phyloP scores from a whole-genome alignment of 805 yeast genomes.

The Wickerhamomyces hampshirensis region DNA sequence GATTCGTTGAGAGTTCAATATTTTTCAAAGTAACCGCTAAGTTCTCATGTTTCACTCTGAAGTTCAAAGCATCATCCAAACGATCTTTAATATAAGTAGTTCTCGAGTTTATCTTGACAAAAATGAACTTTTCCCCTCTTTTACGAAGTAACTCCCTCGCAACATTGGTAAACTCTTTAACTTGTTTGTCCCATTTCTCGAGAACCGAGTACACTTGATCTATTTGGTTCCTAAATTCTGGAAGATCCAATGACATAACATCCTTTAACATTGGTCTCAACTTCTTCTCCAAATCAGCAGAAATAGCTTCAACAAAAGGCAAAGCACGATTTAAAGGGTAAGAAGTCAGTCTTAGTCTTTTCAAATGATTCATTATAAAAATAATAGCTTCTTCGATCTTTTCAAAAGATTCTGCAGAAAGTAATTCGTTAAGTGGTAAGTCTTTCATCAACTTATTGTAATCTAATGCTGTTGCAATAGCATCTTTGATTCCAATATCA shows the following conservation, averaged over 20 bases:
- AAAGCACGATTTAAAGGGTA: constrained; percentile 67
- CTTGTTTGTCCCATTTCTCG: constrained; percentile 51
- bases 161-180: constrained; percentile 58
- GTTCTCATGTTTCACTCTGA: constrained; percentile 52
- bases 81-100: constrained; percentile 37
- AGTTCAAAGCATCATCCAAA: constrained; percentile 35
- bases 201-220: constrained; percentile 31
- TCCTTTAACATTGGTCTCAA: constrained; percentile 36
- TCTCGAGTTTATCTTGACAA: constrained; percentile 53
- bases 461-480: constrained; percentile 43
- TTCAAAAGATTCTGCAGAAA: constrained; percentile 39
- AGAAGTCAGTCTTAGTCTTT: constrained; percentile 50
- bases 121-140: constrained; percentile 63
- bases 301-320: constrained; percentile 58
- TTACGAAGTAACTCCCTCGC: constrained; percentile 74
- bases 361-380: constrained; percentile 55
- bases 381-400: constrained; percentile 42
- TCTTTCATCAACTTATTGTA: constrained; percentile 64
- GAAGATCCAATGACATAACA: constrained; percentile 40
- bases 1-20: constrained; percentile 18
- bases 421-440: constrained; percentile 60
- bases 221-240: constrained; percentile 33
- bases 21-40: constrained; percentile 34
- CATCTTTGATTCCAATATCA: constrained; percentile 62
- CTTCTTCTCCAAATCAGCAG: constrained; percentile 48